Percentiles rank a stretch among this genome's conserved stretches.
phyloP scores from a whole-genome alignment of 2,329 filamentous ascomycete genomes.

The Trichoderma sp. region DNA sequence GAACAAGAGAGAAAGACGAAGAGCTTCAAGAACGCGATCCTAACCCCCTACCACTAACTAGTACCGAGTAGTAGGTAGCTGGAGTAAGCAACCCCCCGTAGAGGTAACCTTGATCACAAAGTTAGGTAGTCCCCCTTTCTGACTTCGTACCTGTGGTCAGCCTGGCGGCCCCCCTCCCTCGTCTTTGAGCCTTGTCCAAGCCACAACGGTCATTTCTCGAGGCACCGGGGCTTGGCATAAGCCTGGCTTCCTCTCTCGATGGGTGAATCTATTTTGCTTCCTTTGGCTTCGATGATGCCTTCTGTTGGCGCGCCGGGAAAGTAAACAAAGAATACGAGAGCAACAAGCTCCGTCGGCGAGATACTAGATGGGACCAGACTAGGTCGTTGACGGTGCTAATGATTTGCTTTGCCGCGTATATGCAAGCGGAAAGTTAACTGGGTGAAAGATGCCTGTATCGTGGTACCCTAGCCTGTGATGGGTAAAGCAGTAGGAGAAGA shows the following conservation, averaged over 20 bases:
- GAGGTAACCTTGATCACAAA: constrained; percentile 4
- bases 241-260: neutral
- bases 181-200: constrained; percentile 5
- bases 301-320: neutral
- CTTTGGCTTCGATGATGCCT: neutral
- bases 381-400: neutral
- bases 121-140: no score
- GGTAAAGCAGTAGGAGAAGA: neutral
- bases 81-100: neutral
- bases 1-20: no score
- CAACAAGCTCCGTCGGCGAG: neutral
- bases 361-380: no score
- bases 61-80: neutral
- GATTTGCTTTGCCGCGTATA: constrained; percentile 13
- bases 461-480: no score
- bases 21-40: no score
- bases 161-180: neutral
- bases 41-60: neutral
- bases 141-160: neutral
- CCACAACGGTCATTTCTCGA: constrained; percentile 16
- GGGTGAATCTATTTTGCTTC: neutral
- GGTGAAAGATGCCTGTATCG: neutral
- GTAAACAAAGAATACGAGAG: constrained; percentile 17
- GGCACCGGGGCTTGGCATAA: constrained; percentile 16
- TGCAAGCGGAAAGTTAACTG: constrained; percentile 19